phyloP scores from a whole-genome alignment of 2,329 filamentous ascomycete species.

The Colletotrichum scovillei region DNA sequence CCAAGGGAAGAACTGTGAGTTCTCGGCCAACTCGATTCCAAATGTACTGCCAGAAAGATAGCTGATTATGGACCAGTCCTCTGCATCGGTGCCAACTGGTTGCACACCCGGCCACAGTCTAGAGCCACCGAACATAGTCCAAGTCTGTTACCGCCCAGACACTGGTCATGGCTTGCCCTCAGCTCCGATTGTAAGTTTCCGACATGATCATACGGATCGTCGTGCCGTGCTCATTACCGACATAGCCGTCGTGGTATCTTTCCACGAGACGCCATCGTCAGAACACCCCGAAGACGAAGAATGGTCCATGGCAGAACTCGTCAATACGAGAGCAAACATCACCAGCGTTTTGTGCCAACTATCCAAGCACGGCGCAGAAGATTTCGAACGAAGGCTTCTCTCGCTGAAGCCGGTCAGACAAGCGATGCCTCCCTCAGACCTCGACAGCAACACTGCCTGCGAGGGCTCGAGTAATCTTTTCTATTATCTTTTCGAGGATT shows the following conservation, averaged over 20 bases:
- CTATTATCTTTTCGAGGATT: constrained; percentile 76
- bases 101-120: constrained; percentile 53
- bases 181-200: constrained; percentile 69
- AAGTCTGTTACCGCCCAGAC: constrained; percentile 51
- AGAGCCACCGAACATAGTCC: constrained; percentile 40
- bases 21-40: background rate
- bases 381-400: constrained; percentile 51
- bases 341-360: constrained; percentile 51
- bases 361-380: constrained; percentile 50
- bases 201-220: background rate
- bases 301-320: constrained; percentile 44
- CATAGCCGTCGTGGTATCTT: constrained; percentile 74
- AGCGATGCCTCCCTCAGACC: constrained; percentile 38
- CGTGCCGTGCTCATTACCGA: constrained; percentile 32
- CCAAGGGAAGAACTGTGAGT: constrained; percentile 71
- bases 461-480: constrained; percentile 50
- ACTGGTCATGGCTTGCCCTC: constrained; percentile 79
- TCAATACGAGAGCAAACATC: constrained; percentile 51
- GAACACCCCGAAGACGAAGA: constrained; percentile 39
- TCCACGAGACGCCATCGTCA: constrained; percentile 68
- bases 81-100: constrained; percentile 78
- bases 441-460: background rate
- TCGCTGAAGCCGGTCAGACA: constrained; percentile 53
- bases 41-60: constrained; percentile 11
- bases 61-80: constrained; percentile 59